Evolutionary conservation across 768 basidiomycete species (phyloP).

Genomic region (Clitopilus passeckerianus): DNA sequence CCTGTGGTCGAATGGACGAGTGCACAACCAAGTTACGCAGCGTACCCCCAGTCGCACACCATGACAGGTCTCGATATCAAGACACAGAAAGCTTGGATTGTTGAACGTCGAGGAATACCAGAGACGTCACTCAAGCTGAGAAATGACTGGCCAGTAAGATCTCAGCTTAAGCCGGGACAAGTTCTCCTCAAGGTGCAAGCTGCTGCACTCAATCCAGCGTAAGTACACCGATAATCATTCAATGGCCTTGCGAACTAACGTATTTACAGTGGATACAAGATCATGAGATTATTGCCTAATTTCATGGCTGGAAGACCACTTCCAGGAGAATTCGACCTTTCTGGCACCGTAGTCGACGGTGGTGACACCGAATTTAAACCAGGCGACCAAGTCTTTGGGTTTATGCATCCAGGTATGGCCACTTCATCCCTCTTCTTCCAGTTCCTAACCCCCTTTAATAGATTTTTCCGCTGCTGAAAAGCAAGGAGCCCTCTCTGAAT

Average conservation of each 20-base stretch:
- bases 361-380: slow-evolving; percentile 45
- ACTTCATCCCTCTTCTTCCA: neutral
- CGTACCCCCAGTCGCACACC: neutral
- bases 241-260: neutral
- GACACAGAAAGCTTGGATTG: slow-evolving; percentile 34
- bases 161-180: slow-evolving; percentile 21
- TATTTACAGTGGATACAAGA: slow-evolving; percentile 49
- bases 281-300: slow-evolving; percentile 44
- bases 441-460: too few relatives aligned
- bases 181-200: slow-evolving; percentile 32
- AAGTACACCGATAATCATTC: slow-evolving; percentile 12
- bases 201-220: slow-evolving; percentile 68
- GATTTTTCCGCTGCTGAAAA: slow-evolving; percentile 2
- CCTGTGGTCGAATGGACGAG: neutral
- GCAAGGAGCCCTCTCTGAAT: slow-evolving; percentile 59
- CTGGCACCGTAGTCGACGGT: slow-evolving; percentile 55
- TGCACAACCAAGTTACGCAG: neutral
- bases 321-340: slow-evolving; percentile 55
- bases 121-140: slow-evolving; percentile 23
- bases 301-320: slow-evolving; percentile 38
- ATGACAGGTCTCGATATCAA: slow-evolving; percentile 3
- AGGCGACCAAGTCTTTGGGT: slow-evolving; percentile 67
- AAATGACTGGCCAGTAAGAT: slow-evolving; percentile 27
- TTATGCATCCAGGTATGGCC: slow-evolving; percentile 29
- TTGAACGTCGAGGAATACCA: slow-evolving; percentile 26